phyloP scores from a whole-genome alignment of 2,329 filamentous ascomycete genomes.

The Beauveria bassiana region DNA sequence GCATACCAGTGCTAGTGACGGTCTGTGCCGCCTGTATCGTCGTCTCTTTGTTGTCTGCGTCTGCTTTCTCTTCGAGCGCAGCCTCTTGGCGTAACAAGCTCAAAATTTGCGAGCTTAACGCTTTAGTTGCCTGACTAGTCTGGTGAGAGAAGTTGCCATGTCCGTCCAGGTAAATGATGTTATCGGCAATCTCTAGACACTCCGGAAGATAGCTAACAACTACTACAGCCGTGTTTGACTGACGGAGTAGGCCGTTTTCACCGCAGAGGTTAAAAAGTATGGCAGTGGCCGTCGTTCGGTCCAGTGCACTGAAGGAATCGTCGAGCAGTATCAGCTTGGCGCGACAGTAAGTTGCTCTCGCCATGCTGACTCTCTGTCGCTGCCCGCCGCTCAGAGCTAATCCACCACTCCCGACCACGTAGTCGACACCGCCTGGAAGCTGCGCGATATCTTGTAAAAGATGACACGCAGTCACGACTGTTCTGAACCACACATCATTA shows the following conservation, averaged over 20 bases:
- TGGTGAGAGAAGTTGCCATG: background rate
- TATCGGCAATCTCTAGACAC: background rate
- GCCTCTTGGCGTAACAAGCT: background rate
- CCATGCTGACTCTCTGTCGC: background rate
- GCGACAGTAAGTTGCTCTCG: background rate
- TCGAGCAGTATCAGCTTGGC: background rate
- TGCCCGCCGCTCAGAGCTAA: background rate
- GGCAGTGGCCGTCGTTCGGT: background rate
- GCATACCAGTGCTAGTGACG: fast-evolving
- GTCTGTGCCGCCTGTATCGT: no score
- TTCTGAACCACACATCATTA: background rate
- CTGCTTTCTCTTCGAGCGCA: background rate
- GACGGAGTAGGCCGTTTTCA: background rate
- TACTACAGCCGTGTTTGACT: background rate
- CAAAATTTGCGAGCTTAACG: no score
- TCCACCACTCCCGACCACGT: background rate
- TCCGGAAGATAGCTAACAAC: background rate
- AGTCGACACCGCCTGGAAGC: background rate
- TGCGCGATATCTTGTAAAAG: background rate
- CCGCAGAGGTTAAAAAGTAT: background rate
- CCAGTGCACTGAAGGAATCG: background rate
- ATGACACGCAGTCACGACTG: background rate
- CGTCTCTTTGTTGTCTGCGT: no score
- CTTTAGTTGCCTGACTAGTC: background rate
- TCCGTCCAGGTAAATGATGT: background rate